Evolutionary conservation across 768 basidiomycete genomes (phyloP).

Genomic region (Boletus vermiculosoides): DNA sequence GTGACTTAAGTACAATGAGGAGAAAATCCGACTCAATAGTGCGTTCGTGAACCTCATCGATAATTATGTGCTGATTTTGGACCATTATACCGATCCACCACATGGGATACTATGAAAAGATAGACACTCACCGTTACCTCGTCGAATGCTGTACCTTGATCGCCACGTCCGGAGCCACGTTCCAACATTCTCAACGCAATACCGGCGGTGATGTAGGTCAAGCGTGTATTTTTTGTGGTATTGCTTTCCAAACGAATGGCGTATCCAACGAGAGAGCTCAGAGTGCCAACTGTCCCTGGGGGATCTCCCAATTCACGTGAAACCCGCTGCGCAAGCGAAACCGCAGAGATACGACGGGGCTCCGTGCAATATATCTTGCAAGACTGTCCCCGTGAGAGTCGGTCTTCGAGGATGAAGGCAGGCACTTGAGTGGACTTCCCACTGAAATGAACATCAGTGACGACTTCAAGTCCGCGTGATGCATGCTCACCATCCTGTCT

Average conservation of each 20-base stretch:
- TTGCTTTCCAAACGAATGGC: conserved; percentile 91
- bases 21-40: conserved; percentile 98
- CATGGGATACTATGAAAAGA: conserved; percentile 1
- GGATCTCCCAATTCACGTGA: conserved; percentile 90
- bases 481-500: conserved; percentile 66
- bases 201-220: conserved; percentile 89
- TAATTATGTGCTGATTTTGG: conserved; percentile 75
- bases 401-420: conserved; percentile 88
- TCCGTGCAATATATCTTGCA: conserved; percentile 96
- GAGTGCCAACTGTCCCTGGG: conserved; percentile 72
- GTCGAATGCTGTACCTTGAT: conserved; percentile 80
- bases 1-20: conserved; percentile 85
- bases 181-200: conserved; percentile 98
- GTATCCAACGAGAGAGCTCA: conserved; percentile 84
- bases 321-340: conserved; percentile 91
- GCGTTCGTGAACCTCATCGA: conserved; percentile 98
- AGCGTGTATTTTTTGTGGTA: conserved; percentile 70
- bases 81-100: neutral
- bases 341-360: conserved; percentile 92
- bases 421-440: conserved; percentile 98
- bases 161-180: conserved; percentile 65
- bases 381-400: conserved; percentile 70
- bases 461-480: conserved; percentile 34
- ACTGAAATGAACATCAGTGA: conserved; percentile 39
- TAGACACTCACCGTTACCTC: conserved; percentile 77